Conservation (phyloP, 805 yeast species). For the Wickerhamomyces ciferrii region DNA sequence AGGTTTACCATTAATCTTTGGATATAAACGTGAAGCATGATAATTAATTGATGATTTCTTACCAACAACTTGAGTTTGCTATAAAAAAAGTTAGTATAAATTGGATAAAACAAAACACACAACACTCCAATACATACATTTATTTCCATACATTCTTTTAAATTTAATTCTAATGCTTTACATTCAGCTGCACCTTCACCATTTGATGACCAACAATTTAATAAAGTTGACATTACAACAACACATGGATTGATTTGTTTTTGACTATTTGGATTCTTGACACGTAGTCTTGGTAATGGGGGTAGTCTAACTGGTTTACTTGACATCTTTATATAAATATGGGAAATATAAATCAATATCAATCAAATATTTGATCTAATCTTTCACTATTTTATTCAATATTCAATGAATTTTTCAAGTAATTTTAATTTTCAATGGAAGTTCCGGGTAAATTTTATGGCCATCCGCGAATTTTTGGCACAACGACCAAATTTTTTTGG, state of each 20-base stretch:
- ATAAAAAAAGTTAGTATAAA: conserved; percentile 7
- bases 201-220: conserved; percentile 96
- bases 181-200: conserved; percentile 78
- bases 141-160: conserved; percentile 67
- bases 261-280: conserved; percentile 55
- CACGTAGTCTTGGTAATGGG: conserved; percentile 68
- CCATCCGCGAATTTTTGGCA: too few relatives aligned
- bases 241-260: conserved; percentile 66
- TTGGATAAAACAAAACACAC: conserved; percentile 11
- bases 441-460: too few relatives aligned
- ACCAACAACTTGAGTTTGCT: conserved; percentile 16
- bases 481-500: too few relatives aligned
- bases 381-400: too few relatives aligned
- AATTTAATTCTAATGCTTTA: conserved; percentile 55
- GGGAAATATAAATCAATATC: too few relatives aligned
- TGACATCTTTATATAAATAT: conserved; percentile 21
- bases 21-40: conserved; percentile 46
- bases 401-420: too few relatives aligned
- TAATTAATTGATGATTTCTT: conserved; percentile 41
- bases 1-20: conserved; percentile 44
- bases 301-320: conserved; percentile 49
- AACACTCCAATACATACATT: conserved; percentile 25
- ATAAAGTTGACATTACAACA: conserved; percentile 75
- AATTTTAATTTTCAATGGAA: too few relatives aligned
- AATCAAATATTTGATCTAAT: too few relatives aligned